These are phyloP conservation scores for Neonectria punicea DNA, from an alignment of 2,329 filamentous ascomycete species.

Conservation along the genomic window DNA sequence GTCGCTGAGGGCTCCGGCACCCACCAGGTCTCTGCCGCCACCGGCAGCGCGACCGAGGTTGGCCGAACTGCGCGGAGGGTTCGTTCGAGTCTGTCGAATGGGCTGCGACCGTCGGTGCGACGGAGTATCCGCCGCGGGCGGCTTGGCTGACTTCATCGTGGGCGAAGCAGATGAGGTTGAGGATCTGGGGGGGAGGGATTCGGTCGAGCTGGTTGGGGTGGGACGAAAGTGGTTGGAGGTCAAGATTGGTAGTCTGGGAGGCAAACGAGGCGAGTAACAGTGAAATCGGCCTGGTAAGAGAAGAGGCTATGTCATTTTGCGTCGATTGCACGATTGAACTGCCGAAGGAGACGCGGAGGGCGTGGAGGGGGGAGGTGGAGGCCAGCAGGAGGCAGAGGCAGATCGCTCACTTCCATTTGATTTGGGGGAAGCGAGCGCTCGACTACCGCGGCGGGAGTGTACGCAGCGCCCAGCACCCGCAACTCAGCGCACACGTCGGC, in stretches of 20 bases:
- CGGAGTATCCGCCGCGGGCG: conserved; percentile 52
- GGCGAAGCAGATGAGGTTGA: conserved; percentile 43
- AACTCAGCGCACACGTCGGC: conserved; percentile 20
- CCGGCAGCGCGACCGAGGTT: conserved; percentile 56
- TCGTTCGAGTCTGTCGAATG: conserved; percentile 72
- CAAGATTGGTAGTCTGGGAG: conserved; percentile 19
- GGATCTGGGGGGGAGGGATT: conserved; percentile 24
- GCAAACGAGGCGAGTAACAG: conserved; percentile 33
- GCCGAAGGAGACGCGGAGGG: conserved; percentile 28
- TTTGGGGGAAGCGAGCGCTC: conserved; percentile 41
- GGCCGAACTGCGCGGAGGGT: conserved; percentile 67
- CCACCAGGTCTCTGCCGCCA: conserved; percentile 57
- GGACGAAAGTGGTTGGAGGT: conserved; percentile 36
- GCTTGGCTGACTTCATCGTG: conserved; percentile 67
- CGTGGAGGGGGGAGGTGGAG: conserved; percentile 36
- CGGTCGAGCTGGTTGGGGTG: conserved; percentile 37
- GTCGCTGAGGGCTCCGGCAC: conserved; percentile 57
- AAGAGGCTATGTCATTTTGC: conserved; percentile 41
- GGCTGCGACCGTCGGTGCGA: conserved; percentile 71
- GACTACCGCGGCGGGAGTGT: conserved; percentile 32
- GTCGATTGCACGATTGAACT: conserved; percentile 29
- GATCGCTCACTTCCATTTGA: conserved; percentile 33
- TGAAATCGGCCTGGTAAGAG: conserved; percentile 33
- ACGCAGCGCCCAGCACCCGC: conserved; percentile 25
- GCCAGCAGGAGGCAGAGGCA: conserved; percentile 37